These are phyloP conservation scores for Boletus semigastroideus DNA, from an alignment of 1,284 basidiomycete species.

Conservation along the genomic window DNA sequence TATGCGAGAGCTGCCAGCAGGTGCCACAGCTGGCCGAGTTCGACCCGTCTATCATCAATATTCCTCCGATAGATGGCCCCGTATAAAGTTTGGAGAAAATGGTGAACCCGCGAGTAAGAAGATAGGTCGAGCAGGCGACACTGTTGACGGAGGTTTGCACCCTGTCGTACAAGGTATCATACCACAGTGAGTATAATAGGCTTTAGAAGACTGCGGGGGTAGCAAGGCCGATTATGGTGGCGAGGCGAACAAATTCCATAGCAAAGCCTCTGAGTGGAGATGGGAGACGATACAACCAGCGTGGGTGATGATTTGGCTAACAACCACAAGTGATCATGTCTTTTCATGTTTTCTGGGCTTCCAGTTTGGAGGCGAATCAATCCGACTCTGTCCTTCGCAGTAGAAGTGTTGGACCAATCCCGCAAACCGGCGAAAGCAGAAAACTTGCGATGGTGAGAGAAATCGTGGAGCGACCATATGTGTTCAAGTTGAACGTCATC, in stretches of 20 bases:
- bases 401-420: too few species aligned
- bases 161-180: slow-evolving; percentile 38
- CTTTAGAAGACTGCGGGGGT: slow-evolving; percentile 7
- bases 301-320: too few species aligned
- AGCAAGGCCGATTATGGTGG: slow-evolving; percentile 4
- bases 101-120: slow-evolving; percentile 41
- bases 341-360: too few species aligned
- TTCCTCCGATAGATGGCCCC: slow-evolving; percentile 52
- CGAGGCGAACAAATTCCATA: slow-evolving; percentile 15
- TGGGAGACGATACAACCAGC: background rate
- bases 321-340: too few species aligned
- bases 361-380: too few species aligned
- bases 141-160: slow-evolving; percentile 32
- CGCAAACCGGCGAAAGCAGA: too few species aligned
- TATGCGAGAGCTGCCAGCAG: slow-evolving; percentile 36
- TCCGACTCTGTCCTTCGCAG: too few species aligned
- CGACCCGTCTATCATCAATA: slow-evolving; percentile 28
- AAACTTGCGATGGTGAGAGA: too few species aligned
- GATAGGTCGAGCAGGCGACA: slow-evolving; percentile 46
- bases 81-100: slow-evolving; percentile 45
- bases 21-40: slow-evolving; percentile 23
- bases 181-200: slow-evolving; percentile 1
- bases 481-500: too few species aligned
- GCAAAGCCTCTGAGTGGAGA: background rate
- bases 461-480: too few species aligned